Evolutionary conservation across 371 early-diverging fungal genomes (phyloP), one percentile per base, ranked within the genome.

Genomic region (Amoeboaphelidium protococcarum): DNA sequence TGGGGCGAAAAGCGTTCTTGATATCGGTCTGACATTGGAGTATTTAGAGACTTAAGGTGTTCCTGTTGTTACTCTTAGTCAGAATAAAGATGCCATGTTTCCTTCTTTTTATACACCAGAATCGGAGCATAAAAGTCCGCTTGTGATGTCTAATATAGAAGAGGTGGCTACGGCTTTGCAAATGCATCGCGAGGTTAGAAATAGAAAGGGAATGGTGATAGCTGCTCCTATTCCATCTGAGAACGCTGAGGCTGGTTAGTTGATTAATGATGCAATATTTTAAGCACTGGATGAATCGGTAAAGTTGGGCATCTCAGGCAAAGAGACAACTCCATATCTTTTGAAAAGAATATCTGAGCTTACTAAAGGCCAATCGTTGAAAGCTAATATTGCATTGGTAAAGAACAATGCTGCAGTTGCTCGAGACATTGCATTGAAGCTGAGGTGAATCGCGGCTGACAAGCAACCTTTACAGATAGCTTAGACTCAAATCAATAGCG

Each of bases 1-100:
- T 0, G 92, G 92, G 26, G 85, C 78, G 2, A 92, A 92, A 57
- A 76, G 81, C 25, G 89, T 90, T 31, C 62, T 92, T 22, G 91
- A 89, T 58, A 79, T 92, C 55, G 74, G 66, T 47, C 73, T 73
- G 49, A 92, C 87, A 0, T 62, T 91, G 20, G 92, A 91, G 58
- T 80, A 72, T 23, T 58, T 48, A 42, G 92, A 91, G 61, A 89
- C 94, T 0, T 79, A 80, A 55, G 94, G 94, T 23, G 90, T 90
- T 0, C 73, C 89, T 0, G 90, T 90, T 0, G 66, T 76, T 1
- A 78, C 87, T 0, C 12, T 48, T 13, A 10, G 21, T n/a, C 43
- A 41, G 13, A 65, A 69, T 50, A 80, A 80, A 10, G 50, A 58
- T 12, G 58, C 60, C 2, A 68, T 71, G 16, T 86, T 92, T 45